Evolutionary conservation across 139 green algal genomes (phyloP).

Genomic region (Coccomyxa sp.): DNA sequence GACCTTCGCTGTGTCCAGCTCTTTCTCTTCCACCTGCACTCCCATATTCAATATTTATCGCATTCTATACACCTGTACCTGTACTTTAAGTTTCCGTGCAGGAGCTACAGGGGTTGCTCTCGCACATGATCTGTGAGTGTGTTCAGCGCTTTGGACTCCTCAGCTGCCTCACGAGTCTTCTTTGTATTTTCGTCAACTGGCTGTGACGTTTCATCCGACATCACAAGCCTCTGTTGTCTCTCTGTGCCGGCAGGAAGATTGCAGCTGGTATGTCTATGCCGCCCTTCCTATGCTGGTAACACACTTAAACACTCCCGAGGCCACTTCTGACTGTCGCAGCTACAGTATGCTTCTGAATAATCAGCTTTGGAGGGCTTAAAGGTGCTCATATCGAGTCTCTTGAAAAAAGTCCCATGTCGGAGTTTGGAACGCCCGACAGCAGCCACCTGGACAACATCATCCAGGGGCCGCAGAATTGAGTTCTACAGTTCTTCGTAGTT

Average conservation of each 20-base stretch:
- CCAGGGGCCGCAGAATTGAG: too few species aligned
- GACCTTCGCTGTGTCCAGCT: slow-evolving; percentile 38
- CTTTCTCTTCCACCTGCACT: slow-evolving; percentile 26
- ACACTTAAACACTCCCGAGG: not conserved
- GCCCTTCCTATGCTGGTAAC: not conserved
- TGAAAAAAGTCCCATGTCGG: too few species aligned
- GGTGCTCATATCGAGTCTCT: too few species aligned
- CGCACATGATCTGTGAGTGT: slow-evolving; percentile 6
- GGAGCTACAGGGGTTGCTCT: not conserved
- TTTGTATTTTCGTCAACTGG: not conserved
- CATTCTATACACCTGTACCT: not conserved
- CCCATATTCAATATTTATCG: not conserved
- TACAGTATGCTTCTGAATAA: too few species aligned
- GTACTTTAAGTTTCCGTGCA: too few species aligned
- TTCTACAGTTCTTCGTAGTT: not conserved
- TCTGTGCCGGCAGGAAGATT: not conserved
- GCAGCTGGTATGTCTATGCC: not conserved
- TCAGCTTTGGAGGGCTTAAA: too few species aligned
- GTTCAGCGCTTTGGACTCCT: slow-evolving; percentile 26
- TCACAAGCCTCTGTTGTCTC: not conserved
- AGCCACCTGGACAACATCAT: too few species aligned
- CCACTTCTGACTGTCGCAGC: not conserved
- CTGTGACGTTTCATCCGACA: not conserved
- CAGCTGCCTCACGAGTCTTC: slow-evolving; percentile 14
- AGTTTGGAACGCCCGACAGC: too few species aligned